Conservation (phyloP, 2,329 filamentous ascomycete genomes). For the Xylaria sp. region DNA sequence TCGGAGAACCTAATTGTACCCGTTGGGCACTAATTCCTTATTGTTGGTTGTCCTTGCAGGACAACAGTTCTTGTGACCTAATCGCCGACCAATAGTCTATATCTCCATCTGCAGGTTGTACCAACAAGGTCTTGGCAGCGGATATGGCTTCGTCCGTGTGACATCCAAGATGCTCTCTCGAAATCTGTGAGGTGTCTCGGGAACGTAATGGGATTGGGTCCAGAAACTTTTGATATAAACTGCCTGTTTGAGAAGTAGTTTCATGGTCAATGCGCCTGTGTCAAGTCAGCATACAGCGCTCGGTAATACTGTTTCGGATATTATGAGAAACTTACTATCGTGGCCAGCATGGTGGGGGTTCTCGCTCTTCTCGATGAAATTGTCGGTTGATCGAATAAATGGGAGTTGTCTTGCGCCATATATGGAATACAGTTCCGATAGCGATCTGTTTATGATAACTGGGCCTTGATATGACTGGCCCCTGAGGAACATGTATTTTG, state of each 20-base stretch:
- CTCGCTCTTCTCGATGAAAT: not conserved
- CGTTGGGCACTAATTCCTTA: no score
- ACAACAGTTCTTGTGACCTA: no score
- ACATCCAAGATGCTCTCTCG: not conserved
- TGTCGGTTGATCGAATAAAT: not conserved
- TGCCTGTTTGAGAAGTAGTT: not conserved
- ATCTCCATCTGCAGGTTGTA: no score
- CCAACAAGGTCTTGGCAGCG: no score
- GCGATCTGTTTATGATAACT: not conserved
- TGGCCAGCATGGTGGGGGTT: not conserved
- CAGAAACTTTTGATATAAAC: not conserved
- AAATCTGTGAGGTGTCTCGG: not conserved
- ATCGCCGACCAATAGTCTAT: no score
- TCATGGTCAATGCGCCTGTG: slow-evolving; percentile 7
- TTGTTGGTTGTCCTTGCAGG: no score
- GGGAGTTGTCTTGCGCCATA: not conserved
- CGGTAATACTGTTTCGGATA: not conserved
- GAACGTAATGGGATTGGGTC: not conserved
- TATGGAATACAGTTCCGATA: not conserved
- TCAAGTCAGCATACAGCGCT: not conserved
- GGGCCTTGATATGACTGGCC: slow-evolving; percentile 47
- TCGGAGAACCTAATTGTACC: no score
- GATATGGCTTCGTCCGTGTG: no score
- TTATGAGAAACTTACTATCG: not conserved
- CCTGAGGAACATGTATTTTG: slow-evolving; percentile 63